These are phyloP conservation scores for Colletotrichum lindemuthianum DNA, from an alignment of 2,329 filamentous ascomycete genomes.

Conservation along the genomic window DNA sequence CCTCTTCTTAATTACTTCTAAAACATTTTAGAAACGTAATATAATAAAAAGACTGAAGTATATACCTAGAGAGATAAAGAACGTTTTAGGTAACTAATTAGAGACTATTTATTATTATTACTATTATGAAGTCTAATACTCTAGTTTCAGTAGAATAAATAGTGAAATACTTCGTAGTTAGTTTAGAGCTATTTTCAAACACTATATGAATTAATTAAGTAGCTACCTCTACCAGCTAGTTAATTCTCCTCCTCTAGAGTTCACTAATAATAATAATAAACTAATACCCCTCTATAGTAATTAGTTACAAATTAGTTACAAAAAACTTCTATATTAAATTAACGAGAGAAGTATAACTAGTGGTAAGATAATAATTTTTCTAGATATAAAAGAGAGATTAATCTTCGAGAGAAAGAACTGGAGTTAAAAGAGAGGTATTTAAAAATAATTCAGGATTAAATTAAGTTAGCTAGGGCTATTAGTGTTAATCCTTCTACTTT, in stretches of 20 bases:
- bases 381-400: too few species aligned
- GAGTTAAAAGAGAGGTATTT: too few species aligned
- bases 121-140: not conserved
- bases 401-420: too few species aligned
- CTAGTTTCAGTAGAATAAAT: not conserved
- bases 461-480: too few species aligned
- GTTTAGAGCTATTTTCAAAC: not conserved
- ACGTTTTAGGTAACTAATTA: not conserved
- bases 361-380: too few species aligned
- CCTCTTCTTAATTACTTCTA: not conserved
- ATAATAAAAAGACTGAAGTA: not conserved
- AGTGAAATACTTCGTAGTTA: not conserved
- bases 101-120: not conserved
- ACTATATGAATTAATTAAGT: not conserved
- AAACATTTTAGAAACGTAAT: not conserved
- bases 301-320: too few species aligned
- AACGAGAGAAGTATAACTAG: too few species aligned
- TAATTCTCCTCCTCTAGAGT: not conserved
- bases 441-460: too few species aligned
- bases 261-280: too few species aligned
- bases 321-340: too few species aligned
- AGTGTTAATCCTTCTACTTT: too few species aligned
- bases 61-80: not conserved
- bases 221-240: not conserved
- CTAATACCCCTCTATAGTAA: too few species aligned